phyloP scores from a whole-genome alignment of 805 yeast species.

The Hanseniaspora jakobsenii region DNA sequence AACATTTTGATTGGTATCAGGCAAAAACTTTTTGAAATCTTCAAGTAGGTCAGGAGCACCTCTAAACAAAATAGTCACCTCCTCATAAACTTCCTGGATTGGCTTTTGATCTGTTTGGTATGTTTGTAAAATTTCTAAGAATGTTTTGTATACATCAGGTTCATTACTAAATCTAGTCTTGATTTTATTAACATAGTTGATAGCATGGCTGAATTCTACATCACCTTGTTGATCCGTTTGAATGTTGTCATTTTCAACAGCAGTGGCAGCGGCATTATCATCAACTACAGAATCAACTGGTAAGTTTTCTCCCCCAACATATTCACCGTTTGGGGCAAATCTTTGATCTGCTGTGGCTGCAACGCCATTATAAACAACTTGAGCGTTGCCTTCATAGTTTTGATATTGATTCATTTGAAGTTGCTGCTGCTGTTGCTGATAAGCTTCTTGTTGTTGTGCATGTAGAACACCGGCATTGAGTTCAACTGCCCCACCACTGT shows the following conservation, averaged over 20 bases:
- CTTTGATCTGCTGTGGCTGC: no score
- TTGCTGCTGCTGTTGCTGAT: constrained; percentile 19
- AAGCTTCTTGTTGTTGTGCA: constrained; percentile 26
- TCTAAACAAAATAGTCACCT: constrained; percentile 76
- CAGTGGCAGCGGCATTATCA: not conserved
- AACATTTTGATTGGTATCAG: constrained; percentile 39
- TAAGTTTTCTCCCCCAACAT: no score
- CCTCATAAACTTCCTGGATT: constrained; percentile 87
- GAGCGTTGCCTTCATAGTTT: no score
- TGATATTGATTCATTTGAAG: no score
- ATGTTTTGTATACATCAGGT: constrained; percentile 91
- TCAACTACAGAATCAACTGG: no score
- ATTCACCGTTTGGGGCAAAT: no score
- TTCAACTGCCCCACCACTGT: constrained; percentile 44
- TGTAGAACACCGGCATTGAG: constrained; percentile 17
- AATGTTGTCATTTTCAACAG: not conserved
- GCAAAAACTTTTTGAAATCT: constrained; percentile 89
- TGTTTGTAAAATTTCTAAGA: constrained; percentile 87
- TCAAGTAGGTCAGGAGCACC: constrained; percentile 90
- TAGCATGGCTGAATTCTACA: constrained; percentile 94
- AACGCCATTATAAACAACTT: no score
- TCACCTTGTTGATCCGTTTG: constrained; percentile 36
- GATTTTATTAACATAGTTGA: constrained; percentile 88
- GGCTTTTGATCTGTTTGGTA: constrained; percentile 94
- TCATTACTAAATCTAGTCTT: constrained; percentile 86